Percentiles rank a stretch among this genome's conserved stretches.
Evolutionary conservation across 495 filamentous ascomycete species (phyloP).

Genomic region (Tuber magnatum): DNA sequence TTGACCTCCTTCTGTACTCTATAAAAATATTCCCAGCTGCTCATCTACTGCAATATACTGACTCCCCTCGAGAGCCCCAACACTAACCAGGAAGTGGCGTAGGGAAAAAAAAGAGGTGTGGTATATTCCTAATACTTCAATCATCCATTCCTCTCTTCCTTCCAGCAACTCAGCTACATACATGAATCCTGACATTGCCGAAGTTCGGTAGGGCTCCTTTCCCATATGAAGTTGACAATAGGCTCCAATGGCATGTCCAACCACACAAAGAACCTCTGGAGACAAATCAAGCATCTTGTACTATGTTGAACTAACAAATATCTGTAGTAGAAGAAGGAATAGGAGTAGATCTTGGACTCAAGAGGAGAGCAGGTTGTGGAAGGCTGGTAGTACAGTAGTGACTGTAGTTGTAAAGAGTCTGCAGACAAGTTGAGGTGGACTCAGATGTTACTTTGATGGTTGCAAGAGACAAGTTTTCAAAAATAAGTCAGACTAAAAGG

Average conservation of each 20-base stretch:
- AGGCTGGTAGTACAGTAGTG: neutral
- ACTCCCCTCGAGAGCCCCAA: neutral
- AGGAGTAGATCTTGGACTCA: neutral
- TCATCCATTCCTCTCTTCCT: neutral
- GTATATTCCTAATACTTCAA: neutral
- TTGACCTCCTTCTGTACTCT: neutral
- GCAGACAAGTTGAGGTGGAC: no score
- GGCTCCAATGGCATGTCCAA: neutral
- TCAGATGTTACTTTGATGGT: neutral
- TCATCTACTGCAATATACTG: neutral
- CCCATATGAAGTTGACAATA: neutral
- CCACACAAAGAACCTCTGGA: neutral
- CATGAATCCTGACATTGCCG: neutral
- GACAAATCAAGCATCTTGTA: neutral
- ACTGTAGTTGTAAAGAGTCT: neutral
- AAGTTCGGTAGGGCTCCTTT: neutral
- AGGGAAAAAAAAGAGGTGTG: neutral
- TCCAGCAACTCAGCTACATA: neutral
- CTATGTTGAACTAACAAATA: neutral
- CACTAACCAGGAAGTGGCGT: neutral
- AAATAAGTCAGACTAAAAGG: neutral
- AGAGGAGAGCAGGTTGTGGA: neutral
- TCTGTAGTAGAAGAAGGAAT: neutral
- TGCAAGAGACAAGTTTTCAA: neutral
- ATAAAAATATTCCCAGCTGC: neutral